phyloP scores from a whole-genome alignment of 805 yeast genomes.

The Hanseniaspora pseudoguilliermondii region DNA sequence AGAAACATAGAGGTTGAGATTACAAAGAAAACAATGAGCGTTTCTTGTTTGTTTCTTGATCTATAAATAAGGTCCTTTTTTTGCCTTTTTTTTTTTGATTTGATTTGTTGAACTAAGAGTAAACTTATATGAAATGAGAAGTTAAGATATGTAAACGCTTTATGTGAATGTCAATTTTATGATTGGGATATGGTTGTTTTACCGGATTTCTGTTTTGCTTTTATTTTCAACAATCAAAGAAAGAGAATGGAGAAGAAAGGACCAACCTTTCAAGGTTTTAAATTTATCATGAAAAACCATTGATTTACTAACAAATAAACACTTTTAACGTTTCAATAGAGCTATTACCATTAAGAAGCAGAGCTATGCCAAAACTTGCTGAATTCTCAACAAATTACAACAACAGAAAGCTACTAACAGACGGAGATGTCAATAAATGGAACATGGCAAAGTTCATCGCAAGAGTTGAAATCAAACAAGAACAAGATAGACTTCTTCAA shows the following conservation, averaged over 20 bases:
- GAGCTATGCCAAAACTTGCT: constrained; percentile 12
- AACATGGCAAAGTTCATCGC: constrained; percentile 12
- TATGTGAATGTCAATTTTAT: neutral
- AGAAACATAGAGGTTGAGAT: neutral
- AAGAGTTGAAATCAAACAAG: constrained; percentile 11
- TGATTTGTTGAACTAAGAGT: no score
- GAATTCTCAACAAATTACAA: constrained; percentile 7
- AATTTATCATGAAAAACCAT: neutral
- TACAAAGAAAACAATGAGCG: neutral
- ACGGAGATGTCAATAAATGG: constrained; percentile 12
- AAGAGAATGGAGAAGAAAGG: neutral
- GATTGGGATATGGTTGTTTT: neutral
- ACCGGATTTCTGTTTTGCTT: neutral
- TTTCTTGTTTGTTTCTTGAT: neutral
- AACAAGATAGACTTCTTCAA: constrained; percentile 3
- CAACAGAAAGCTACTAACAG: constrained; percentile 5
- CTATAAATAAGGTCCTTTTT: no score
- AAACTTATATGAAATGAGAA: neutral
- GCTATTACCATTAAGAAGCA: neutral
- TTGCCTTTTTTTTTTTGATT: no score
- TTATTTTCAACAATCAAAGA: neutral
- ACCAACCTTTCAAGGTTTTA: neutral
- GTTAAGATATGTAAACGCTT: neutral
- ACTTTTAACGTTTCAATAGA: neutral
- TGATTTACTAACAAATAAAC: constrained; percentile 1